phyloP scores from a whole-genome alignment of 768 basidiomycete species.

The Leccinum longicurvipes region DNA sequence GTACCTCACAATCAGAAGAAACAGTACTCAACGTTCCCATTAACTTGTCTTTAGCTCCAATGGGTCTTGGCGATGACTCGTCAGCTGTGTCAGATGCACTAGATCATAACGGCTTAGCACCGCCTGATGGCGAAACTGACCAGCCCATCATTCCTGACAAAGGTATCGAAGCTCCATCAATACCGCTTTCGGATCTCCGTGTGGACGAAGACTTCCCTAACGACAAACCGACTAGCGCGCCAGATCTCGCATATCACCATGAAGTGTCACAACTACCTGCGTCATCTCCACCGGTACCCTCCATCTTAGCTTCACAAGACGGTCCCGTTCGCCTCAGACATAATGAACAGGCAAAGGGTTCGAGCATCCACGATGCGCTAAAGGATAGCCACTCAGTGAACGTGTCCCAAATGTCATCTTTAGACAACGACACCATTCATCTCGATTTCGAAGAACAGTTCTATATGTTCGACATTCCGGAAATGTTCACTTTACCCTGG shows the following conservation, averaged over 20 bases:
- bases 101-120: background rate
- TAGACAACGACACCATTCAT: background rate
- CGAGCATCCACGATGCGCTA: background rate
- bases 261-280: background rate
- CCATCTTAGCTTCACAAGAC: background rate
- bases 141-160: background rate
- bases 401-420: background rate
- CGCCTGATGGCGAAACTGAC: background rate
- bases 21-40: background rate
- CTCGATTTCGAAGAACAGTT: constrained; percentile 24
- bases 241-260: background rate
- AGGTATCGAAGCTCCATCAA: background rate
- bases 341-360: background rate
- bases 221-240: background rate
- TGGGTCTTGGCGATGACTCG: background rate
- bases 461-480: constrained; percentile 33
- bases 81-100: background rate
- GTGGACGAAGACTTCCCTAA: background rate
- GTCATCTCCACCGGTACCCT: background rate
- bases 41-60: background rate
- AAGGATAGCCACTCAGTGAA: background rate
- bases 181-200: background rate
- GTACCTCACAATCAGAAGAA: constrained; percentile 5
- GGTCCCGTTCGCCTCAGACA: background rate
- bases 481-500: constrained; percentile 34